Evolutionary conservation across 2,329 filamentous ascomycete species (phyloP), one percentile per base, ranked within the genome.

Genomic region (Arachnomyces sp.): DNA sequence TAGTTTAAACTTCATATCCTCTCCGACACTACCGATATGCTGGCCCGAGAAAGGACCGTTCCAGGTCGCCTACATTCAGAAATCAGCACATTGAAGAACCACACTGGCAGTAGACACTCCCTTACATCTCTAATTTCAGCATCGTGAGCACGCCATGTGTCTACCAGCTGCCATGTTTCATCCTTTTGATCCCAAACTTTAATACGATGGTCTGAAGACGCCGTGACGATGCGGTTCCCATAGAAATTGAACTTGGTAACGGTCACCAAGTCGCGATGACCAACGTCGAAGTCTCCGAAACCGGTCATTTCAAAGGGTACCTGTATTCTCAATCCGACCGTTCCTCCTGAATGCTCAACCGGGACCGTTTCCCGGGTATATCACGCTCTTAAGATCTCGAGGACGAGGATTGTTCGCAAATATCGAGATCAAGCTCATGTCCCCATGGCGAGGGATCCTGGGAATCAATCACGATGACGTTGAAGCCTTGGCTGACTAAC

Each of bases 191-290:
- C 83, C 75, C 90, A 95, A 47, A 95, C 84, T 58, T 89, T 87
- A 55, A 96, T 83, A 60, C 84, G 86, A 61, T 94, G 90, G 62
- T 96, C 90, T 13, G 90, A 86, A 13, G 87, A 92, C 28, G 87
- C 88, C 2, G 88, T 92, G 31, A 89, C 85, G 71, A 90, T 89
- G 52, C 89, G 85, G 54, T 87, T 89, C 52, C 89, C 90, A 61
- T 94, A 94, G 50, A 81, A 82, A 63, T 95, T 95, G 74, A 93
- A 94, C 50, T 86, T 83, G 45, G 90, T 81, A 40, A 86, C 83
- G 49, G 89, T 81, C 38, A 93, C 84, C 33, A 92, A 74, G 60
- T 93, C 67, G 36, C 64, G 61, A 54, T 71, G 67, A 44, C 63
- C 65, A 29, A 66, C 57, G 44, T 68, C 64, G 48, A 70, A 67